Evolutionary conservation across 2,329 filamentous ascomycete genomes (phyloP).

Genomic region (Botrytis squamosa): DNA sequence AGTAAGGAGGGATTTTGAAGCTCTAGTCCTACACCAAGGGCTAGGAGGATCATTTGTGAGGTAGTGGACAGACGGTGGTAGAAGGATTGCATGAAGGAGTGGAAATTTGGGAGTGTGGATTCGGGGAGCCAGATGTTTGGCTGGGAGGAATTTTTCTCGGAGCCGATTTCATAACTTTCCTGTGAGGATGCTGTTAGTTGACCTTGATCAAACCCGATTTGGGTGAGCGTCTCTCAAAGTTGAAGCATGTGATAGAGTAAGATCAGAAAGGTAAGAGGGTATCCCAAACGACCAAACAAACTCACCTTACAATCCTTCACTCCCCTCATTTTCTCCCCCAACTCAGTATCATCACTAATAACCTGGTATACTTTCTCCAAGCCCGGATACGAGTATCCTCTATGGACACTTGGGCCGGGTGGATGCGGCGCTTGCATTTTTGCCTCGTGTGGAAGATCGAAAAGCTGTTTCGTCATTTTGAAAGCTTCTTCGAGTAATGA

Average conservation of each 20-base stretch:
- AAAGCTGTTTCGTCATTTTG: slow-evolving; percentile 45
- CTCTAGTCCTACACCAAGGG: slow-evolving; percentile 49
- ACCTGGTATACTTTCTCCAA: slow-evolving; percentile 53
- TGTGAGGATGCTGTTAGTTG: slow-evolving; percentile 27
- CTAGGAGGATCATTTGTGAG: slow-evolving; percentile 46
- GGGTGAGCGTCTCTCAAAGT: neutral
- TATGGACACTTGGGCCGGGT: slow-evolving; percentile 48
- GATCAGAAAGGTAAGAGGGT: neutral
- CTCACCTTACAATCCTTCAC: slow-evolving; percentile 52
- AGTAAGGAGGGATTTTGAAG: slow-evolving; percentile 48
- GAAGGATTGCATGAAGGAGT: slow-evolving; percentile 48
- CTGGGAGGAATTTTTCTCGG: slow-evolving; percentile 45
- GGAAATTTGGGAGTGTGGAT: slow-evolving; percentile 47
- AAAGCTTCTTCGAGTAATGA: slow-evolving; percentile 46
- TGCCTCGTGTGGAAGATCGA: slow-evolving; percentile 45
- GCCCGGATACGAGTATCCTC: slow-evolving; percentile 56
- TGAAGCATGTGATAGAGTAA: neutral
- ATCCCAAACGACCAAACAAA: neutral
- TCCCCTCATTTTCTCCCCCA: slow-evolving; percentile 45
- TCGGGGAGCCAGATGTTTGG: slow-evolving; percentile 52
- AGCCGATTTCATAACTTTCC: slow-evolving; percentile 55
- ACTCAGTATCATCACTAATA: slow-evolving; percentile 44
- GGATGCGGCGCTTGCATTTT: slow-evolving; percentile 52
- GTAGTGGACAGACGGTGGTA: slow-evolving; percentile 49
- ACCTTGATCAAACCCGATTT: rapidly evolving